phyloP scores from a whole-genome alignment of 768 basidiomycete species.

The Calocera viscosa region DNA sequence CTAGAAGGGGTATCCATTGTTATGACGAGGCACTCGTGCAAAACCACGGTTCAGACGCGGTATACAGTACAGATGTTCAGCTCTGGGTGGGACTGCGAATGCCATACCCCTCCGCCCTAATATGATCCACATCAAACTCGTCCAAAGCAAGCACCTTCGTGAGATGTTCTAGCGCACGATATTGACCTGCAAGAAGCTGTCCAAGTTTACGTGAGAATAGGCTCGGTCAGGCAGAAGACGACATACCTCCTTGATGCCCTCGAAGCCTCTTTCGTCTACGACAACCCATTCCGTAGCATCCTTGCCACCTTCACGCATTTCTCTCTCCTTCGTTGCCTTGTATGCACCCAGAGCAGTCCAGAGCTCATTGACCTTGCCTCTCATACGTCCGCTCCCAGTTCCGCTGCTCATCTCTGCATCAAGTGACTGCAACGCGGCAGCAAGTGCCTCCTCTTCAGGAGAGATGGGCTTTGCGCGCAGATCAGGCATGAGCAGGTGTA shows the following conservation, averaged over 20 bases:
- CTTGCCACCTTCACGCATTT: conserved; percentile 26
- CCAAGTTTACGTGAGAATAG: not conserved
- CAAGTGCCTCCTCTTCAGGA: conserved; percentile 66
- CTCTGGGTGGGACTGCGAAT: not conserved
- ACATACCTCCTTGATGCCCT: conserved; percentile 59
- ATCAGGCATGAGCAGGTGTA: conserved; percentile 66
- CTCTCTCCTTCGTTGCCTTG: conserved; percentile 40
- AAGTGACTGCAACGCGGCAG: conserved; percentile 57
- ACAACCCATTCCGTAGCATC: conserved; percentile 55
- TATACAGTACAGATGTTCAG: not conserved
- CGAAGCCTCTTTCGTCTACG: conserved; percentile 74
- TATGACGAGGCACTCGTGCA: too few species aligned
- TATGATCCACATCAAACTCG: conserved; percentile 4
- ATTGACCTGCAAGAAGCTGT: not conserved
- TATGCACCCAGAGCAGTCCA: conserved; percentile 76
- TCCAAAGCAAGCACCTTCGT: not conserved
- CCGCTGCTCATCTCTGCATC: conserved; percentile 50
- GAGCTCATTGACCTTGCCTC: conserved; percentile 65
- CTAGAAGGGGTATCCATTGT: too few species aligned
- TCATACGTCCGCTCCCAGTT: conserved; percentile 38
- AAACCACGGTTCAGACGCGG: too few species aligned
- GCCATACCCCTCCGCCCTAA: conserved; percentile 3
- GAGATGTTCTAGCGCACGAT: not conserved
- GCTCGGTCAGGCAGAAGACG: not conserved
- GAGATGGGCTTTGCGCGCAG: conserved; percentile 62